Evolutionary conservation across 768 basidiomycete genomes (phyloP).

Genomic region (Termitomyces sp.): DNA sequence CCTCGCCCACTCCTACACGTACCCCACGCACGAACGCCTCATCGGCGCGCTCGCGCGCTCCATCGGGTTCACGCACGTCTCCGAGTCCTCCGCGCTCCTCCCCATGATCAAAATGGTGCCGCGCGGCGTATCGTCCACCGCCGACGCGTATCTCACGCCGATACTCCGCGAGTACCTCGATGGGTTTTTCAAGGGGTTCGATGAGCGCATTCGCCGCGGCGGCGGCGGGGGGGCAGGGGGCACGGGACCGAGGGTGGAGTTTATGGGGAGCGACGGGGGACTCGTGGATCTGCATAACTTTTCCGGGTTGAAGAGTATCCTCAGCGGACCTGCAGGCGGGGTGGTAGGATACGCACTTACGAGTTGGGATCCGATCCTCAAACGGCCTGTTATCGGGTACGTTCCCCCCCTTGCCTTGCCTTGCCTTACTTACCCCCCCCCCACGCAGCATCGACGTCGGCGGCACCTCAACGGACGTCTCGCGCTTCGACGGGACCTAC

Average conservation of each 20-base stretch:
- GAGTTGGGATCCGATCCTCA: slow-evolving; percentile 76
- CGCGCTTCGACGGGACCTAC: slow-evolving; percentile 86
- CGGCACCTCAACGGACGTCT: slow-evolving; percentile 94
- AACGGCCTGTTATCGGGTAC: slow-evolving; percentile 80
- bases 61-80: slow-evolving; percentile 88
- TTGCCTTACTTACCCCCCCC: too few relatives aligned
- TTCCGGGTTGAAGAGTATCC: slow-evolving; percentile 88
- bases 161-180: slow-evolving; percentile 82
- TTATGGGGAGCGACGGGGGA: slow-evolving; percentile 95
- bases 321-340: slow-evolving; percentile 92
- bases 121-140: slow-evolving; percentile 87
- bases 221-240: too few relatives aligned
- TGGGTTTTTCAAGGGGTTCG: slow-evolving; percentile 89
- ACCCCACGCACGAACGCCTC: slow-evolving; percentile 76
- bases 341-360: slow-evolving; percentile 94
- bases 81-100: slow-evolving; percentile 81
- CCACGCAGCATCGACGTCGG: slow-evolving; percentile 91
- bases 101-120: slow-evolving; percentile 97
- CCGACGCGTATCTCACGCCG: slow-evolving; percentile 94
- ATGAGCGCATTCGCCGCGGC: too few relatives aligned
- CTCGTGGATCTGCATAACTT: slow-evolving; percentile 79
- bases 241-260: slow-evolving; percentile 84
- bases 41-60: slow-evolving; percentile 71
- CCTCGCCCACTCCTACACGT: slow-evolving; percentile 90
- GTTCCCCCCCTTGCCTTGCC: too few relatives aligned